A percentile compares a stretch with the other conserved stretches of the same genome.
phyloP scores from a whole-genome alignment of 2,329 filamentous ascomycete species.

The Trichoderma semiorbis region DNA sequence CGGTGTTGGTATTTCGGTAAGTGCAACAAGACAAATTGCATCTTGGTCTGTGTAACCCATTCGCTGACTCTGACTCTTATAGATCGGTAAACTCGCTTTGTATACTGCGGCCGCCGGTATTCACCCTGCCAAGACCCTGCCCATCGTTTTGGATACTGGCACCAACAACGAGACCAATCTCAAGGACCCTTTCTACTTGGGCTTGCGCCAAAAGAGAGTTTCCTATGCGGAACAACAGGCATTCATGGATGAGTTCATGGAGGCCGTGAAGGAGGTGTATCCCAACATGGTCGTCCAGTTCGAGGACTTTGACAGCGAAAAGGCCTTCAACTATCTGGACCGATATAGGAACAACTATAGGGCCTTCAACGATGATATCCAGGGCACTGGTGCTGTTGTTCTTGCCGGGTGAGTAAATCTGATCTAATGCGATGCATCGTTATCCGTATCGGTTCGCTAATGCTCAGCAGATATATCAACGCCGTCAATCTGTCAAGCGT shows the following conservation, averaged over 20 bases:
- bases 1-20: slow-evolving; percentile 91
- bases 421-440: neutral
- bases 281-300: slow-evolving; percentile 78
- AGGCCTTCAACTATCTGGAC: slow-evolving; percentile 88
- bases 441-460: neutral
- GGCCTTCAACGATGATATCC: slow-evolving; percentile 98
- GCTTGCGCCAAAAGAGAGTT: slow-evolving; percentile 79
- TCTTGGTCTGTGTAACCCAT: neutral
- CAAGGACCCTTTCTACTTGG: slow-evolving; percentile 77
- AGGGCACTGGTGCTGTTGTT: slow-evolving; percentile 94
- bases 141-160: slow-evolving; percentile 65
- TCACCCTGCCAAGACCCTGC: slow-evolving; percentile 77
- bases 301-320: slow-evolving; percentile 92
- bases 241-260: slow-evolving; percentile 98
- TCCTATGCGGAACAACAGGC: slow-evolving; percentile 74
- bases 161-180: slow-evolving; percentile 65
- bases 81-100: slow-evolving; percentile 88
- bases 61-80: slow-evolving; percentile 20
- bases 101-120: slow-evolving; percentile 97
- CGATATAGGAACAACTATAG: slow-evolving; percentile 85
- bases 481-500: slow-evolving; percentile 82
- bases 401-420: slow-evolving; percentile 63
- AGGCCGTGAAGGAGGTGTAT: slow-evolving; percentile 72
- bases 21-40: slow-evolving; percentile 29
- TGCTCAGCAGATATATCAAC: slow-evolving; percentile 53